A percentile compares a stretch with the other conserved stretches of the same genome.
These are phyloP conservation scores for Chaetoceros tenuissimus DNA, from an alignment of 108 stramenopile species.

Conservation along the genomic window DNA sequence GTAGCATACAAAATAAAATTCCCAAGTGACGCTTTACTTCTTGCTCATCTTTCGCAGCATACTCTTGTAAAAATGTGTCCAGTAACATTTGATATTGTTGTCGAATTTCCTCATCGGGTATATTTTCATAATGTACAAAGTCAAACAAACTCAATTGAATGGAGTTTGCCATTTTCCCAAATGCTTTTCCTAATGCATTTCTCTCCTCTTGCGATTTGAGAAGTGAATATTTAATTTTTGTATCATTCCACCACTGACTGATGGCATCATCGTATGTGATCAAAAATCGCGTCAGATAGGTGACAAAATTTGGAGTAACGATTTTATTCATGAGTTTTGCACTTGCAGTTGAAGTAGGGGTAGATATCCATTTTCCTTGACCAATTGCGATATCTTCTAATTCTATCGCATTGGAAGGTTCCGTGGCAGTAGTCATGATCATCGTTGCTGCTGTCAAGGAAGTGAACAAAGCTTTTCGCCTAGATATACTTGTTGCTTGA, in stretches of 20 bases:
- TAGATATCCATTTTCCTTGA: conserved; percentile 18
- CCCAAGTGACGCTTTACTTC: conserved; percentile 44
- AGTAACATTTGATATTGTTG: conserved; percentile 5
- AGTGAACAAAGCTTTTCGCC: background rate
- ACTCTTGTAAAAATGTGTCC: conserved; percentile 27
- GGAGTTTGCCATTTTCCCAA: conserved; percentile 56
- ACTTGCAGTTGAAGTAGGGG: conserved; percentile 7
- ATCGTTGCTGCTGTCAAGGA: background rate
- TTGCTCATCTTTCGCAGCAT: conserved; percentile 14
- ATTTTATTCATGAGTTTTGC: conserved; percentile 1
- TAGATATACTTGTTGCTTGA: no score
- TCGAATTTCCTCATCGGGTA: background rate
- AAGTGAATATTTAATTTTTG: conserved; percentile 32
- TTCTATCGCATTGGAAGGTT: conserved; percentile 3
- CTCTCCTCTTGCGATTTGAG: conserved; percentile 30
- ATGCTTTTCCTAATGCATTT: conserved; percentile 29
- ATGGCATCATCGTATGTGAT: conserved; percentile 58
- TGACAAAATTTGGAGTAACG: conserved; percentile 57
- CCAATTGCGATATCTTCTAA: conserved; percentile 20
- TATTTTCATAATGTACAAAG: conserved; percentile 6
- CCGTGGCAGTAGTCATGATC: conserved; percentile 1
- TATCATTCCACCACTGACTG: conserved; percentile 47
- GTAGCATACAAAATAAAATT: conserved; percentile 60
- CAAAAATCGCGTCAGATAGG: conserved; percentile 62
- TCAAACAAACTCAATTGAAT: conserved; percentile 24